phyloP scores from a whole-genome alignment of 2,329 filamentous ascomycete genomes.

The Samsoniella hepiali region DNA sequence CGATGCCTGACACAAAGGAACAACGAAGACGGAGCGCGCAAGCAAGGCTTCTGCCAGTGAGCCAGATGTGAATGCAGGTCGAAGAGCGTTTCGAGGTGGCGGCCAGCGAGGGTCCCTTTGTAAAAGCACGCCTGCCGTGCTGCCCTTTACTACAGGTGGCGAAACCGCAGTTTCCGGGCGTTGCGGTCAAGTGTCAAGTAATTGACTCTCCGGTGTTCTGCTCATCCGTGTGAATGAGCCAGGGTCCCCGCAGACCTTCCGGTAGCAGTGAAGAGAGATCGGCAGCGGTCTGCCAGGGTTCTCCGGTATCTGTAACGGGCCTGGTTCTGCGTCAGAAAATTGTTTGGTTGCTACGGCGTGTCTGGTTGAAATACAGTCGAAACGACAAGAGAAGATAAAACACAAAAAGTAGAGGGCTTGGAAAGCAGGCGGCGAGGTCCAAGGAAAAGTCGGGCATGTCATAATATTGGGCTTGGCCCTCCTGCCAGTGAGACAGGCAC shows the following conservation, averaged over 20 bases:
- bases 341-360: too few relatives aligned
- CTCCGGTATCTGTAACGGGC: too few relatives aligned
- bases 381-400: background rate
- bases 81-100: background rate
- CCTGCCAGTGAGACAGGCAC: conserved; percentile 1
- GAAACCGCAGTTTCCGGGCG: background rate
- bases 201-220: background rate
- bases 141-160: background rate
- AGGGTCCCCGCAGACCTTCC: too few relatives aligned
- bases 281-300: too few relatives aligned
- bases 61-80: background rate
- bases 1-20: background rate
- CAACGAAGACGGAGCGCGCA: background rate
- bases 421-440: background rate
- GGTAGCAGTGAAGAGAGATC: too few relatives aligned
- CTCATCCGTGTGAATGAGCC: too few relatives aligned
- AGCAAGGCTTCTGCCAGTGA: background rate
- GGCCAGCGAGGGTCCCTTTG: background rate
- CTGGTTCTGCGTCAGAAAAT: too few relatives aligned
- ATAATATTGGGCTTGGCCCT: conserved; percentile 4
- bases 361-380: background rate
- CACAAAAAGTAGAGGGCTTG: background rate
- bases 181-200: background rate
- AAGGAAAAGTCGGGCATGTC: background rate
- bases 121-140: background rate